These are phyloP conservation scores for Globisporangium nunn DNA, from an alignment of 352 stramenopile species.

Conservation along the genomic window DNA sequence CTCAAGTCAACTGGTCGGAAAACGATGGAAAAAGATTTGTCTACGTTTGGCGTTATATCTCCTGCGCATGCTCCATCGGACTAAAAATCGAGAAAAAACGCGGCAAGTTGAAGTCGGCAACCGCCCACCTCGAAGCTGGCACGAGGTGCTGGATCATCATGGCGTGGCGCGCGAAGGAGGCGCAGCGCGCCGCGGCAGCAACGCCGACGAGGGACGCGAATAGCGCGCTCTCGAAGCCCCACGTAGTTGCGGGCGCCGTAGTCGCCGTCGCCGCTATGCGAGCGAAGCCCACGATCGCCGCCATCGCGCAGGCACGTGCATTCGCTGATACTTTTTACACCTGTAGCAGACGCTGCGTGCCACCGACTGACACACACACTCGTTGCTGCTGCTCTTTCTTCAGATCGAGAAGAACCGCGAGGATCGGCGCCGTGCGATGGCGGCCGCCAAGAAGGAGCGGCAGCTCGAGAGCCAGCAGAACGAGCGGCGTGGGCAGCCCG, in stretches of 20 bases:
- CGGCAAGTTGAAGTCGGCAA: background rate
- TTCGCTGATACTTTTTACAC: too few relatives aligned
- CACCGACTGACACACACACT: background rate
- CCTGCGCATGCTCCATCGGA: too few relatives aligned
- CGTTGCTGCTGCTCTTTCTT: background rate
- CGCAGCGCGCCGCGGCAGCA: slow-evolving; percentile 7
- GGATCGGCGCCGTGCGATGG: slow-evolving; percentile 77
- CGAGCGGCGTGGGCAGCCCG: slow-evolving; percentile 72
- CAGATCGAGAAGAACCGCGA: slow-evolving; percentile 85
- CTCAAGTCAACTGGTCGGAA: background rate
- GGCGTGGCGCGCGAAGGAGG: slow-evolving; percentile 26
- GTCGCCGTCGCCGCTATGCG: slow-evolving; percentile 12
- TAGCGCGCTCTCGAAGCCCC: slow-evolving; percentile 4
- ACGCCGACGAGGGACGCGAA: background rate
- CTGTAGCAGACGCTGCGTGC: too few relatives aligned
- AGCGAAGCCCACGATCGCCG: slow-evolving; percentile 58
- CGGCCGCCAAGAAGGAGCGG: slow-evolving; percentile 80
- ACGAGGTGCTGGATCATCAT: slow-evolving; percentile 4
- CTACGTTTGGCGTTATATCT: too few relatives aligned
- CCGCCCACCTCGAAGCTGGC: background rate
- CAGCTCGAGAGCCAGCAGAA: slow-evolving; percentile 76
- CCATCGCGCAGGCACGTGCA: slow-evolving; percentile 40
- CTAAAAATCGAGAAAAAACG: too few relatives aligned
- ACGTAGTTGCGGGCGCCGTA: slow-evolving; percentile 7
- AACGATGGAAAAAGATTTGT: background rate